A percentile compares a stretch with the other conserved stretches of the same genome.
Evolutionary conservation across 352 stramenopile genomes (phyloP).

Genomic region (Globisporangium cylindrosporum): DNA sequence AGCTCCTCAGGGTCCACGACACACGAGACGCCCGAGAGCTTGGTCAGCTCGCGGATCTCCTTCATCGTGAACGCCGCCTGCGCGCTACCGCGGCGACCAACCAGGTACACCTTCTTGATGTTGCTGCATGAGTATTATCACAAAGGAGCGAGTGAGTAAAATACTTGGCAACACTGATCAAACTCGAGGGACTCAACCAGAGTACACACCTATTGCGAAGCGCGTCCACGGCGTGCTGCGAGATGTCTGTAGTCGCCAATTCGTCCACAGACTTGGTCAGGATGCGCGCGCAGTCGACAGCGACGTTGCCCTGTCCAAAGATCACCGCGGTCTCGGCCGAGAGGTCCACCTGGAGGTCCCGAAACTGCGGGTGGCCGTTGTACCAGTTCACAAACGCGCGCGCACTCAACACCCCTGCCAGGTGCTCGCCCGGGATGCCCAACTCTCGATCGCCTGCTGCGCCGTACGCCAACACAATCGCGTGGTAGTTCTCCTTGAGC

Average conservation of each 20-base stretch:
- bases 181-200: too few species aligned
- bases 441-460: constrained; percentile 89
- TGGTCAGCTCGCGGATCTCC: constrained; percentile 90
- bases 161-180: not conserved
- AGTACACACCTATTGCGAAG: constrained; percentile 50
- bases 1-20: constrained; percentile 89
- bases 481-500: constrained; percentile 91
- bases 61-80: constrained; percentile 99
- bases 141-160: not conserved
- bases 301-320: constrained; percentile 97
- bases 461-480: constrained; percentile 95
- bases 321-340: constrained; percentile 87
- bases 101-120: constrained; percentile 86
- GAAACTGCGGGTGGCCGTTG: constrained; percentile 96
- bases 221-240: constrained; percentile 83
- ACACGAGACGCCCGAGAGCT: constrained; percentile 74
- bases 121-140: constrained; percentile 26
- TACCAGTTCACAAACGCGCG: constrained; percentile 99
- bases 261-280: constrained; percentile 90
- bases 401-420: constrained; percentile 78
- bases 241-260: constrained; percentile 92
- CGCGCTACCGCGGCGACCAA: constrained; percentile 92
- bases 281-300: constrained; percentile 95
- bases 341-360: constrained; percentile 73
- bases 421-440: constrained; percentile 80